Evolutionary conservation across 495 filamentous ascomycete genomes (phyloP).

Genomic region (Letharia columbiana): DNA sequence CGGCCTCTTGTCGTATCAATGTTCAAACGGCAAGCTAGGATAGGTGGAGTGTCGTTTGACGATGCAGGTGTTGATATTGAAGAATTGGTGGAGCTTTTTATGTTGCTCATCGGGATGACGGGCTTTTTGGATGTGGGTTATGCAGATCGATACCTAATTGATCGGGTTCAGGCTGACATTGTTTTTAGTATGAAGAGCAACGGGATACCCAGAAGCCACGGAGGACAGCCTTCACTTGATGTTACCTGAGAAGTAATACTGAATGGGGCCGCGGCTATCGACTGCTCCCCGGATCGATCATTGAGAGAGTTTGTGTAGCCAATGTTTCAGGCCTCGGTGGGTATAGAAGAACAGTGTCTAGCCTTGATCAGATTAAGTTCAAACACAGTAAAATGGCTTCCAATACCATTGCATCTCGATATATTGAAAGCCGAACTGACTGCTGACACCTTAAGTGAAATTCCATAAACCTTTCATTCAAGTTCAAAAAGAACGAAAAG

Average conservation of each 20-base stretch:
- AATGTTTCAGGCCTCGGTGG: background rate
- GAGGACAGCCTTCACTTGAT: slow-evolving; percentile 12
- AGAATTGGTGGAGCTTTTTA: slow-evolving; percentile 53
- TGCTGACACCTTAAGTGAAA: background rate
- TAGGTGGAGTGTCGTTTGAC: slow-evolving; percentile 46
- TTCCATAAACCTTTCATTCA: background rate
- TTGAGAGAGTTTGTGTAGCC: background rate
- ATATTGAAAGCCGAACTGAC: background rate
- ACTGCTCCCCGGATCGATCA: background rate
- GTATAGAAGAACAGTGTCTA: background rate
- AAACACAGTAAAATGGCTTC: background rate
- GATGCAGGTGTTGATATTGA: slow-evolving; percentile 35
- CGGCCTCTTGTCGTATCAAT: slow-evolving; percentile 71
- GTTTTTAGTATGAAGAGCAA: slow-evolving; percentile 18
- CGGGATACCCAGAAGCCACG: slow-evolving; percentile 18
- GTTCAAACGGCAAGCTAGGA: slow-evolving; percentile 82
- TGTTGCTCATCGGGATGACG: slow-evolving; percentile 49
- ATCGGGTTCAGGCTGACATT: slow-evolving; percentile 1
- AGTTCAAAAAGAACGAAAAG: background rate
- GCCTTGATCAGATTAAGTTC: background rate
- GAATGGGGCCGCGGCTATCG: background rate
- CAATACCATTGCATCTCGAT: background rate
- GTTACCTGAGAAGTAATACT: background rate
- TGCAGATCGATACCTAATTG: background rate
- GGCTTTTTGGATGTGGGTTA: slow-evolving; percentile 53